Base-by-base conservation (phyloP, 2,329 filamentous ascomycete genomes). In the Penicillium brevicompactum region DNA sequence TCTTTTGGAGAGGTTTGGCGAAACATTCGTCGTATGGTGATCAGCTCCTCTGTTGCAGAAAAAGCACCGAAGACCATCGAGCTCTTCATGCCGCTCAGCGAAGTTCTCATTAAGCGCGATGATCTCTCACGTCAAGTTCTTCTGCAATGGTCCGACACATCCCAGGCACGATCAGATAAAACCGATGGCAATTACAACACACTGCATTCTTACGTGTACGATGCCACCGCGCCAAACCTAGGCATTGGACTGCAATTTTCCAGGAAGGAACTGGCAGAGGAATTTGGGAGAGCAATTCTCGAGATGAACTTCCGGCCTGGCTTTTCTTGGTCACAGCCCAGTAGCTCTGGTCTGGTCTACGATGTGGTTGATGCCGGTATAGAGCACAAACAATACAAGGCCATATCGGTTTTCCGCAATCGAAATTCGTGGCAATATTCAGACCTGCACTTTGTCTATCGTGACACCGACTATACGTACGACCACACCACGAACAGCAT, bases 71-170 rank as follows among this genome's bases (percentile, higher is more conserved):
- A 51, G 16, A 67, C 67, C n/a, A 61, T 66, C 5, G 68, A 71
- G 18, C 52, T 65, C 7, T 70, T 70, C 32, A 62, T 72, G 58
- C 69, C 70, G 6, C 45, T 70, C 41, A 66, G 66, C 31, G 57
- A 55, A n/a, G 66, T 71, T 1, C 68, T 70, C 50, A 51, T 72
- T 10, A 59, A 53, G 16, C 63, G 66, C 18, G 61, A 63, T 37
- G 51, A 62, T 13, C 44, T 57, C 11, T 62, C 67, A 2, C 60
- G 62, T 8, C 61, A 66, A 31, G 45, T 69, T 2, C 58, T 67
- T 10, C 49, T 70, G 3, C 67, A 66, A 58, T 72, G 70, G 69
- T 72, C 70, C 3, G 67, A 71, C 47, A 68, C 67, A 16, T 61
- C 60, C 16, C 69, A 72, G 44, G 64, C 66, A 41, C 51, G 59